Conservation (phyloP, 2,329 filamentous ascomycete genomes). For the Blumeriella jaapii region DNA sequence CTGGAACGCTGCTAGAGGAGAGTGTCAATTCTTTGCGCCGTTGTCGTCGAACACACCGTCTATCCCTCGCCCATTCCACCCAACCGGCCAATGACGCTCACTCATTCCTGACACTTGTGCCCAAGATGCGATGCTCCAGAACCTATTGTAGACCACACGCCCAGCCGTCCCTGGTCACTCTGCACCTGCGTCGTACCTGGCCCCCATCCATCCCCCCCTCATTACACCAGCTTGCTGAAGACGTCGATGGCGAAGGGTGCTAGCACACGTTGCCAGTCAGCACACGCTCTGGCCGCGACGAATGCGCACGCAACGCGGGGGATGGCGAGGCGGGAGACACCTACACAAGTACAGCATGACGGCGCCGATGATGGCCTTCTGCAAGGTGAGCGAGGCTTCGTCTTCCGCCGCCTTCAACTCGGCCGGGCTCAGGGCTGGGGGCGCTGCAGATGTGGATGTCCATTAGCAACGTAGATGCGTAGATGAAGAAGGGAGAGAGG, state of each 20-base stretch:
- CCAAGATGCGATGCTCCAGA: no score
- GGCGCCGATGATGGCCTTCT: constrained; percentile 53
- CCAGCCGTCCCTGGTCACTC: no score
- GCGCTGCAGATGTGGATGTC: constrained; percentile 33
- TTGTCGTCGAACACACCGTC: no score
- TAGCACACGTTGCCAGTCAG: constrained; percentile 25
- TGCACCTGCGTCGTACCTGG: no score
- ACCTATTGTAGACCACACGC: no score
- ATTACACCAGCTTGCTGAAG: background rate
- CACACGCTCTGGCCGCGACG: no score
- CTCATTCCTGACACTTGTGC: no score
- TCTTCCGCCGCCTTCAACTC: constrained; percentile 61
- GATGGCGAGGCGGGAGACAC: constrained; percentile 24
- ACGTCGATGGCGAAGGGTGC: constrained; percentile 44
- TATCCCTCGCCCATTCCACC: no score
- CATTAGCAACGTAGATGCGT: constrained; percentile 7
- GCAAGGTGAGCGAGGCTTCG: constrained; percentile 55
- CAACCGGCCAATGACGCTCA: no score
- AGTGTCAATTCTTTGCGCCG: no score
- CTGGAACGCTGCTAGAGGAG: no score
- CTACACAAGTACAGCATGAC: constrained; percentile 67
- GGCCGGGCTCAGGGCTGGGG: constrained; percentile 57
- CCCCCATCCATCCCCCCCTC: background rate
- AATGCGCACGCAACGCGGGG: background rate
- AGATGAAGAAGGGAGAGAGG: no score